Evolutionary conservation across 805 yeast genomes (phyloP), one percentile per base, ranked within the genome.

Genomic region (Candida ortonii): DNA sequence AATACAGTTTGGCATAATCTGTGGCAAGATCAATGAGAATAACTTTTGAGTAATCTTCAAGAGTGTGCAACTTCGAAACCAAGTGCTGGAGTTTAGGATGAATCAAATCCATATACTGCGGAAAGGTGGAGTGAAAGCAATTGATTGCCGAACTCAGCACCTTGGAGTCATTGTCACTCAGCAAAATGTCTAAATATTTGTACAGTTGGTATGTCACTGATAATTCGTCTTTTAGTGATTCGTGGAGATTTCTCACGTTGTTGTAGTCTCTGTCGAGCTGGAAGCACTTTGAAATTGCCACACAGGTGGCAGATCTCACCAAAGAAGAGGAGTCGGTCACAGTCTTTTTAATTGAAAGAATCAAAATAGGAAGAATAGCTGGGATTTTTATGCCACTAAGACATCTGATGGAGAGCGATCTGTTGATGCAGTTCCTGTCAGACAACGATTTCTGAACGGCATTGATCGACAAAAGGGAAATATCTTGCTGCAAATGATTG

Each of bases 381-480:
- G 85, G 76, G 13, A 90, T 84, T 28, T 78, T 71, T 38, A 93
- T 80, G n/a, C 90, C 89, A 2, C 93, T 78, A 50, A 93, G 70
- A 10, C 88, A 80, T 34, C 89, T 70, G 27, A 93, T 72, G 0
- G 95, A 81, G 36, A 85, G 65, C 2, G 89, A 73, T 43, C 97
- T 67, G 12, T 71, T 65, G 8, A 75, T 70, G 2, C 94, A 82
- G 41, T 71, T 73, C 45, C 77, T 76, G 48, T 87, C 96, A 7
- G 71, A 66, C 18, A 90, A 61, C 1, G 86, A 71, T 59, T 84
- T 87, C 57, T 93, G 98, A 30, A 93, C 84, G 1, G 97, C 84
- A 58, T 93, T 93, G 45, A 93, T 84, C 1, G 96, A 78, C 28
- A 93, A 67, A 14, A 93, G 69, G 2, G 97, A 93, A n/a, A 85